These are phyloP conservation scores for Suhomyces taliae DNA, from an alignment of 1,139 yeast species.

Conservation along the genomic window DNA sequence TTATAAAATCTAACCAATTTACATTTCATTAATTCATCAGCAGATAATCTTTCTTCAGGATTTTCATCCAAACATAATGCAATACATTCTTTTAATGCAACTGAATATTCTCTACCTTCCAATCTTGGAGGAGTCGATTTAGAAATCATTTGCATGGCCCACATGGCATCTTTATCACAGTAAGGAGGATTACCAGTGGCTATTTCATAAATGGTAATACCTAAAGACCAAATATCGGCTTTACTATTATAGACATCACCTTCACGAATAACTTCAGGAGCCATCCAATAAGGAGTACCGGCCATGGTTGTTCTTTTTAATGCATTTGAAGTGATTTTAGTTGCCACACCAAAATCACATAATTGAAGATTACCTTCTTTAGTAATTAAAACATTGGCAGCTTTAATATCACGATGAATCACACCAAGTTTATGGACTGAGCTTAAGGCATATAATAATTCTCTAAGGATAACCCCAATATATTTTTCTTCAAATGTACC, in stretches of 20 bases:
- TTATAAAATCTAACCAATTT: slow-evolving; percentile 67
- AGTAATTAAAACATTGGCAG: slow-evolving; percentile 88
- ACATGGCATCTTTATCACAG: slow-evolving; percentile 89
- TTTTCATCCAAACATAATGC: slow-evolving; percentile 93
- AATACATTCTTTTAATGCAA: slow-evolving; percentile 78
- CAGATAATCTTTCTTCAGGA: slow-evolving; percentile 83
- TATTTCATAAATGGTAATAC: slow-evolving; percentile 90
- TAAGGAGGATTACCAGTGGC: slow-evolving; percentile 98
- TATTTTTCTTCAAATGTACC: slow-evolving; percentile 86
- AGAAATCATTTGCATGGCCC: slow-evolving; percentile 93
- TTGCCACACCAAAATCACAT: slow-evolving; percentile 97
- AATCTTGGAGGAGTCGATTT: slow-evolving; percentile 92
- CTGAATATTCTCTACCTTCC: slow-evolving; percentile 84
- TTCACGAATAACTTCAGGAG: slow-evolving; percentile 95
- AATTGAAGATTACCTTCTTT: slow-evolving; percentile 87
- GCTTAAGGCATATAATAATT: slow-evolving; percentile 71
- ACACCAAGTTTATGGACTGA: slow-evolving; percentile 88
- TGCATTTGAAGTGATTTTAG: slow-evolving; percentile 76
- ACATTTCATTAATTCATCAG: slow-evolving; percentile 78
- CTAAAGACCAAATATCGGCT: slow-evolving; percentile 93
- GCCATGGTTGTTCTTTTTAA: slow-evolving; percentile 86
- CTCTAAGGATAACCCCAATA: slow-evolving; percentile 79
- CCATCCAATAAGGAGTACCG: slow-evolving; percentile 99
- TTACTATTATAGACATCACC: slow-evolving; percentile 83
- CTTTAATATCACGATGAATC: slow-evolving; percentile 93